Conservation (phyloP, 768 basidiomycete species). For the Astraeus odoratus region DNA sequence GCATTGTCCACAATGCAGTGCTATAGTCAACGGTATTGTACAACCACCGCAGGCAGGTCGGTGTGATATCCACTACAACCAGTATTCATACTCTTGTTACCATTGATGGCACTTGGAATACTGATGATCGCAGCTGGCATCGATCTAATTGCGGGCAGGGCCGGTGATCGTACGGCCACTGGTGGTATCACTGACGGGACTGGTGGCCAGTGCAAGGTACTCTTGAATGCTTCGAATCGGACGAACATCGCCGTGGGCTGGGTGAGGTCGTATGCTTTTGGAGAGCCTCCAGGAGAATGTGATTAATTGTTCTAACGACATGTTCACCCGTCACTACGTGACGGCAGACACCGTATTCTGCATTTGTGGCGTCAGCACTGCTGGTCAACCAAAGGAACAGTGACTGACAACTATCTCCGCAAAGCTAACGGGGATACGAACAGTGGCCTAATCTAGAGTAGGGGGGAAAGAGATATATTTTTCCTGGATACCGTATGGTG, state of each 20-base stretch:
- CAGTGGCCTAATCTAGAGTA: constrained; percentile 63
- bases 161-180: constrained; percentile 14
- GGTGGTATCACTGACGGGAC: not conserved
- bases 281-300: constrained; percentile 56
- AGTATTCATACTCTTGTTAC: no score
- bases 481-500: constrained; percentile 44
- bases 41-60: constrained; percentile 46
- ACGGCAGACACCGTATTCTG: constrained; percentile 60
- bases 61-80: no score
- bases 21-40: constrained; percentile 46
- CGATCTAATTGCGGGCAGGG: constrained; percentile 33
- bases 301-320: constrained; percentile 59
- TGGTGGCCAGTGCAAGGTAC: constrained; percentile 30
- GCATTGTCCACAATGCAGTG: no score
- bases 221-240: constrained; percentile 36
- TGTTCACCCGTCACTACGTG: constrained; percentile 46
- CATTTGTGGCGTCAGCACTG: not conserved
- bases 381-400: not conserved
- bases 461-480: constrained; percentile 47
- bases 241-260: constrained; percentile 70
- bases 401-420: constrained; percentile 39
- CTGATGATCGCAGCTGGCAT: constrained; percentile 48
- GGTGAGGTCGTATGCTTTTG: constrained; percentile 58
- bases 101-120: no score
- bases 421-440: constrained; percentile 48